Evolutionary conservation across 108 stramenopile species (phyloP).

Genomic region (Nitzschia palea): DNA sequence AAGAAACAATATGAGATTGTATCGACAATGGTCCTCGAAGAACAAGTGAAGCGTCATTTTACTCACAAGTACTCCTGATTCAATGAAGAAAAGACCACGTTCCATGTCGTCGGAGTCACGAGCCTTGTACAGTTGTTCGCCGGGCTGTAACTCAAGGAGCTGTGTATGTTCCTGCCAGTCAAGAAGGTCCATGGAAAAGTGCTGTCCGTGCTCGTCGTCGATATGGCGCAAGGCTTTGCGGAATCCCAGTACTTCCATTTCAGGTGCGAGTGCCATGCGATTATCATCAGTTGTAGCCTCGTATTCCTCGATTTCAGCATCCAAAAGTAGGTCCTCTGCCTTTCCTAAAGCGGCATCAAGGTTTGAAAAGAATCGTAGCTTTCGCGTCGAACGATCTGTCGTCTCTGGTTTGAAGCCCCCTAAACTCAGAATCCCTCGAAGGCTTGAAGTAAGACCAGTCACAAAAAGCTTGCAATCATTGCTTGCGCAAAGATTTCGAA

Average conservation of each 20-base stretch:
- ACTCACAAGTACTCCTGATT: conserved; percentile 36
- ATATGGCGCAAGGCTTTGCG: conserved; percentile 55
- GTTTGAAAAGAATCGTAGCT: conserved; percentile 52
- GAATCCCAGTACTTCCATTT: conserved; percentile 37
- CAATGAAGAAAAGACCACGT: conserved; percentile 74
- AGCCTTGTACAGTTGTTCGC: background rate
- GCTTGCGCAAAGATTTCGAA: conserved; percentile 46
- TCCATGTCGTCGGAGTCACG: conserved; percentile 15
- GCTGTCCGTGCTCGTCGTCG: conserved; percentile 52
- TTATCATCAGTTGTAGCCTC: background rate
- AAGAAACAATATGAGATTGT: background rate
- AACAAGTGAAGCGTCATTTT: background rate
- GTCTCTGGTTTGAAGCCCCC: conserved; percentile 57
- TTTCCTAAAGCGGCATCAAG: conserved; percentile 58
- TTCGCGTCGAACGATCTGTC: conserved; percentile 24
- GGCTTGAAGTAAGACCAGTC: conserved; percentile 40
- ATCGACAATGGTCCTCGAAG: background rate
- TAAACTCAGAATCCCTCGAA: conserved; percentile 39
- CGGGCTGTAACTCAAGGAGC: background rate
- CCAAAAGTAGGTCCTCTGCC: conserved; percentile 61
- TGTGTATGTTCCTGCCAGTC: conserved; percentile 37
- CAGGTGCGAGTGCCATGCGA: background rate
- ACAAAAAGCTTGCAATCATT: conserved; percentile 58
- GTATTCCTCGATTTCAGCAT: background rate
- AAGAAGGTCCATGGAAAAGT: conserved; percentile 39